Conservation (phyloP, 2,329 filamentous ascomycete species). For the Blastomyces gilchristii region DNA sequence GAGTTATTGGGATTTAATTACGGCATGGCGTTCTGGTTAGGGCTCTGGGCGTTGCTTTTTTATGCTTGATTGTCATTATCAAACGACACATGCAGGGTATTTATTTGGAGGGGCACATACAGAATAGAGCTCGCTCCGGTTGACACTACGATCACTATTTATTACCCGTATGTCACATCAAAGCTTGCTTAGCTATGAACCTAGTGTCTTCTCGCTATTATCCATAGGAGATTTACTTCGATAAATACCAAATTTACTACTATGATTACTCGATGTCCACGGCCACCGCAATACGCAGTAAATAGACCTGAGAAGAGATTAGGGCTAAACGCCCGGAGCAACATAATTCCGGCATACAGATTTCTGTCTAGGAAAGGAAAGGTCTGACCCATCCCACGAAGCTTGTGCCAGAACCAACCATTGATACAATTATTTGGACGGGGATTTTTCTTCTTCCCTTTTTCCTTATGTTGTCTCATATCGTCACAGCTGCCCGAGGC, state of each 20-base stretch:
- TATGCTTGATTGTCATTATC: not conserved
- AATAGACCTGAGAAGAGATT: constrained; percentile 4
- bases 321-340: constrained; percentile 9
- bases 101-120: too few relatives aligned
- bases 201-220: not conserved
- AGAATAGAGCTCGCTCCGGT: not conserved
- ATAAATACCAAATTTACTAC: not conserved
- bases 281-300: too few relatives aligned
- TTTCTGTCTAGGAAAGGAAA: not conserved
- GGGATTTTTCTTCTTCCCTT: not conserved
- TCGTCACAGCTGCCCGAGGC: constrained; percentile 35
- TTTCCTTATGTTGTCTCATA: constrained; percentile 32
- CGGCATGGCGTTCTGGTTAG: not conserved
- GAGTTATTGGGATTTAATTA: not conserved
- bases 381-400: not conserved
- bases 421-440: not conserved
- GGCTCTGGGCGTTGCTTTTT: not conserved
- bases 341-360: constrained; percentile 1
- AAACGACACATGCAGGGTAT: not conserved
- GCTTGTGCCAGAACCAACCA: not conserved
- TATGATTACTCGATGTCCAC: not conserved
- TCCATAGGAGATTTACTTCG: not conserved
- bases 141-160: not conserved
- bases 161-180: not conserved
- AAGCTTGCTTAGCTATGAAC: not conserved